These are phyloP conservation scores for Tillandsia fasciculata DNA, from an alignment of 176 grass and related monocot species.

Conservation along the genomic window DNA sequence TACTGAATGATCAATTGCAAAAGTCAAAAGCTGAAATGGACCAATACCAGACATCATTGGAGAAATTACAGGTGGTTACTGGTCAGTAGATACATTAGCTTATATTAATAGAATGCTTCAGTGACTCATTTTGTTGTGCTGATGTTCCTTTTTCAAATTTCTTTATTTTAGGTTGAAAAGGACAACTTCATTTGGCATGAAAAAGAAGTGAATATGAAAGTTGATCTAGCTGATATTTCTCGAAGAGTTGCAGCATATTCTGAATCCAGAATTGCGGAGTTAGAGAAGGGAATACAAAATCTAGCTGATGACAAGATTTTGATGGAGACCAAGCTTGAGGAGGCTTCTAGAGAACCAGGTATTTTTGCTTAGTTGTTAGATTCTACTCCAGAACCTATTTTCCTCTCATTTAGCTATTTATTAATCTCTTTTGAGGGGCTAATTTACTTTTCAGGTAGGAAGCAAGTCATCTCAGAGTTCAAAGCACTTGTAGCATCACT, in stretches of 20 bases:
- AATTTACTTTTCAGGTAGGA: slow-evolving; percentile 59
- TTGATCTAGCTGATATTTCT: slow-evolving; percentile 60
- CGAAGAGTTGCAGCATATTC: slow-evolving; percentile 43
- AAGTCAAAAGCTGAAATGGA: slow-evolving; percentile 62
- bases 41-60: slow-evolving; percentile 32
- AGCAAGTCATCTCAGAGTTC: slow-evolving; percentile 78
- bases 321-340: slow-evolving; percentile 62
- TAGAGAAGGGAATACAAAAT: slow-evolving; percentile 60
- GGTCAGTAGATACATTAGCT: slow-evolving; percentile 34
- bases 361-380: slow-evolving; percentile 16
- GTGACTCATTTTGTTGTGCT: slow-evolving; percentile 12
- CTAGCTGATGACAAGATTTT: slow-evolving; percentile 57
- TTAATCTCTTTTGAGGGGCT: slow-evolving; percentile 6
- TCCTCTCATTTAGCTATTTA: slow-evolving; percentile 12
- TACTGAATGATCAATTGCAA: slow-evolving; percentile 55
- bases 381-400: slow-evolving; percentile 10
- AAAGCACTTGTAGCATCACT: slow-evolving; percentile 62
- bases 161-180: slow-evolving; percentile 54
- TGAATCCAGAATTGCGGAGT: slow-evolving; percentile 53
- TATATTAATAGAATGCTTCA: slow-evolving; percentile 13
- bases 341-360: slow-evolving; percentile 93
- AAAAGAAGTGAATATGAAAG: slow-evolving; percentile 57
- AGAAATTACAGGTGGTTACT: slow-evolving; percentile 98
- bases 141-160: slow-evolving; percentile 25
- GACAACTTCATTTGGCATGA: slow-evolving; percentile 80